Base-by-base conservation (phyloP, 176 grass and related monocot species). In the Tillandsia leiboldiana region DNA sequence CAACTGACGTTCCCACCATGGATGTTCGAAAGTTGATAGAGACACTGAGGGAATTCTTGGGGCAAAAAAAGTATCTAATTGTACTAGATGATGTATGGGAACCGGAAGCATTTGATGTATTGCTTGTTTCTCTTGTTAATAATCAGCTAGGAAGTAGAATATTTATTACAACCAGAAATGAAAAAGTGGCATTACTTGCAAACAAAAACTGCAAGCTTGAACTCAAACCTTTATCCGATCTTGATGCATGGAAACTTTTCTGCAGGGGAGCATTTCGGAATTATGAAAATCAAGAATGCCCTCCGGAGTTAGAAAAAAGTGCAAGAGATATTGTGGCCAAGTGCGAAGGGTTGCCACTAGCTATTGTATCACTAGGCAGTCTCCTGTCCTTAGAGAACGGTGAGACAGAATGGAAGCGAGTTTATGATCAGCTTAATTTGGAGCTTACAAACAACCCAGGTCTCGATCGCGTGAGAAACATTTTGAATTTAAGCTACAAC, bases 331-430 rank as follows among this genome's bases (percentile, higher is more conserved):
- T 86, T 26, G 76, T 90, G 1, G 9, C 4, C 1, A 90, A 53
- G 27, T 90, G 87, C 66, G 65, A n/a, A 24, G 87, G 83, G 23
- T 77, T 86, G 13, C 87, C 87, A 0, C 26, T 90, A 14, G 87
- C 87, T 66, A 52, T 85, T 13, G 72, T 68, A 3, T 64, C 72
- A 12, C 8, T 84, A 24, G 82, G 67, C 1, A 66, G 58, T 6
- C 9, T 80, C 3, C 20, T 84, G 3, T 79, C 71, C 1, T 9
- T 76, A 10, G 28, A 51, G 10, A 72, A 51, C 10, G 63, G 0
- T 3, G 50, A 76, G 33, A 11, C 67, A 0, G 82, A 72, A 26
- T 85, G 86, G 90, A 66, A 24, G 7, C 2, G 53, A 0, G 56
- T 92, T 27, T 9, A 73, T 11, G 10, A 65, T 52, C 70, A 81